Percentiles rank a stretch among this genome's conserved stretches.
phyloP scores from a whole-genome alignment of 1,284 basidiomycete species.

The Cutaneotrichosporon sp. region DNA sequence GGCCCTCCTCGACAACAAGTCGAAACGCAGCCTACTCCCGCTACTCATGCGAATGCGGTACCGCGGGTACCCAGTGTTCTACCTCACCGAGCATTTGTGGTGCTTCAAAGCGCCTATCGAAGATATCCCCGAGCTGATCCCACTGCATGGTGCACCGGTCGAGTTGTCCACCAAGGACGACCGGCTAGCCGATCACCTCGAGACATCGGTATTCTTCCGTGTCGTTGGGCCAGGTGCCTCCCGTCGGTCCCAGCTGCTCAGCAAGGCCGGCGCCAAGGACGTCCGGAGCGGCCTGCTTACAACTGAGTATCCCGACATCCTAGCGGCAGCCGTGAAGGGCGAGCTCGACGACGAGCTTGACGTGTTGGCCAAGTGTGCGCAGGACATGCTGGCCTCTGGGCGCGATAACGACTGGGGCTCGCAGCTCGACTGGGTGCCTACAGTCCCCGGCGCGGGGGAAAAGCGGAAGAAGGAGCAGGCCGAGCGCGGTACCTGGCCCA shows the following conservation, averaged over 20 bases:
- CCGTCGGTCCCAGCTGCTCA: conserved; percentile 13
- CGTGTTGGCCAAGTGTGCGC: conserved; percentile 25
- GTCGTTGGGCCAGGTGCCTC: conserved; percentile 14
- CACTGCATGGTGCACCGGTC: conserved; percentile 37
- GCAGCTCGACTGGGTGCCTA: conserved; percentile 21
- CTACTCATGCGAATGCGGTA: conserved; percentile 48
- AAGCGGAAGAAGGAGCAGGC: conserved; percentile 3
- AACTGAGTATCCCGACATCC: conserved; percentile 30
- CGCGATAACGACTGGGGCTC: conserved; percentile 12
- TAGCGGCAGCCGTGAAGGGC: conserved; percentile 17
- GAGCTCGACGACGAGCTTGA: conserved; percentile 17
- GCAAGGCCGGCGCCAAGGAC: conserved; percentile 22
- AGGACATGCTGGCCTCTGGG: conserved; percentile 17
- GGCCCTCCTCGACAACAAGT: conserved; percentile 22
- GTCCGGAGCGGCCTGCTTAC: conserved; percentile 31
- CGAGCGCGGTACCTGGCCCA: conserved; percentile 61
- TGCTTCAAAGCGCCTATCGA: conserved; percentile 47
- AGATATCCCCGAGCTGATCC: conserved; percentile 30
- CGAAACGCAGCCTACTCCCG: conserved; percentile 42
- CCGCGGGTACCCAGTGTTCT: conserved; percentile 48
- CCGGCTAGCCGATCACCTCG: conserved; percentile 22
- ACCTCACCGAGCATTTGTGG: conserved; percentile 48
- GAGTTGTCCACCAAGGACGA: conserved; percentile 32
- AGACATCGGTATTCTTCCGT: conserved; percentile 41
- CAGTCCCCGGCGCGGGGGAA: not conserved